Conservation (phyloP, 768 basidiomycete species). For the Pleurotus citrinopileatus region DNA sequence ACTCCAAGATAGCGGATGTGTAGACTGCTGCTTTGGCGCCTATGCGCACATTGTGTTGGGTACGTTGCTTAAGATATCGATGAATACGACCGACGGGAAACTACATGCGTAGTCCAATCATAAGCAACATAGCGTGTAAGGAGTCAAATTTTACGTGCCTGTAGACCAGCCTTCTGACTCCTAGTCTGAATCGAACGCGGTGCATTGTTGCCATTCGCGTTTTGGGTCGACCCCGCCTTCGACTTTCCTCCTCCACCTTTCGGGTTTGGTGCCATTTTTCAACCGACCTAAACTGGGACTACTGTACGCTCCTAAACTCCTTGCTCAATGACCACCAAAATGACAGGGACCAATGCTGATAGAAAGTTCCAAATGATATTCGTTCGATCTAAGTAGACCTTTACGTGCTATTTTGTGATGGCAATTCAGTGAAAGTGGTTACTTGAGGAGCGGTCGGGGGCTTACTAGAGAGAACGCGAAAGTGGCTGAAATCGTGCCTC, state of each 20-base stretch:
- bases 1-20: conserved; percentile 94
- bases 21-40: conserved; percentile 98
- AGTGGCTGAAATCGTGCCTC: conserved; percentile 8
- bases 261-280: conserved; percentile 42
- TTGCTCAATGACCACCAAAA: neutral
- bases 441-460: neutral
- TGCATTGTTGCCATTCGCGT: conserved; percentile 35
- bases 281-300: neutral
- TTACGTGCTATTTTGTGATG: neutral
- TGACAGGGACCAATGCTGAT: neutral
- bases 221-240: conserved; percentile 43
- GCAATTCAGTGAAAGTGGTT: neutral
- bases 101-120: conserved; percentile 33
- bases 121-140: neutral
- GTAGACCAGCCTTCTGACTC: conserved; percentile 85
- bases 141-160: conserved; percentile 43
- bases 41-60: conserved; percentile 91
- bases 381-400: neutral
- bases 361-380: neutral
- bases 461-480: conserved; percentile 11
- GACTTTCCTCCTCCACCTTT: conserved; percentile 60
- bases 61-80: conserved; percentile 88
- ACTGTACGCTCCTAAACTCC: neutral
- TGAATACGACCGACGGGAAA: conserved; percentile 99
- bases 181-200: conserved; percentile 38